A percentile compares a stretch with the other conserved stretches of the same genome.
These are phyloP conservation scores for Tripterygium wilfordii DNA, from an alignment of 177 flowering plant genomes.

Conservation along the genomic window DNA sequence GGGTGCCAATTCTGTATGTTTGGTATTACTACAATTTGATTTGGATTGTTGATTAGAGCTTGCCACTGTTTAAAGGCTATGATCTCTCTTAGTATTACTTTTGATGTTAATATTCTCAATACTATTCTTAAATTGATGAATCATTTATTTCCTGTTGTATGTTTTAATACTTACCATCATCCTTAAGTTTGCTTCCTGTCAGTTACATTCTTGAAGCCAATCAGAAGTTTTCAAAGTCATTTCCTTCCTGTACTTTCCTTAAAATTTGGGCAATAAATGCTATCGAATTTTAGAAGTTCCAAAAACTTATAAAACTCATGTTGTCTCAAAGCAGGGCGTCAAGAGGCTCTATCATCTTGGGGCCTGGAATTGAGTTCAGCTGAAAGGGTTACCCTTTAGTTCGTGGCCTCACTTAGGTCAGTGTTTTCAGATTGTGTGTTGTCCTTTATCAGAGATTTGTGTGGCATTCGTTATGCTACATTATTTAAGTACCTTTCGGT, in stretches of 20 bases:
- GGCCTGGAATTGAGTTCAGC: conserved; percentile 70
- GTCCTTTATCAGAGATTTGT: conserved; percentile 23
- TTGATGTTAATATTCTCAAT: no score
- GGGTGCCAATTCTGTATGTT: background rate
- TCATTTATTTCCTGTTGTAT: no score
- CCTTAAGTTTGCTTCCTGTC: conserved; percentile 23
- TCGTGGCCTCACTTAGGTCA: conserved; percentile 58
- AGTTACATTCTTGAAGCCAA: conserved; percentile 24
- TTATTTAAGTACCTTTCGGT: no score
- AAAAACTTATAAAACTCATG: conserved; percentile 42
- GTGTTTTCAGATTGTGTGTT: conserved; percentile 32
- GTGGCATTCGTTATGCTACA: conserved; percentile 33
- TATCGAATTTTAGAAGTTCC: conserved; percentile 16
- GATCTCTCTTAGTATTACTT: no score
- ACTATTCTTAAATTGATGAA: no score
- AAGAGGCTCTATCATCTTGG: conserved; percentile 61
- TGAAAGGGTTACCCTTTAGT: conserved; percentile 51
- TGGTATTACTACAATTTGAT: no score
- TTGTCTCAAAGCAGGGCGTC: conserved; percentile 71
- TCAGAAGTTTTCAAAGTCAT: conserved; percentile 23
- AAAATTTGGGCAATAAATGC: conserved; percentile 22
- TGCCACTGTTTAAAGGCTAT: no score
- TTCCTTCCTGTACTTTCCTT: conserved; percentile 32
- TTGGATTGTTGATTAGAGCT: no score
- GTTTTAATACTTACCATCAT: no score